phyloP scores from a whole-genome alignment of 768 basidiomycete genomes.

The Agaricus subrufescens region DNA sequence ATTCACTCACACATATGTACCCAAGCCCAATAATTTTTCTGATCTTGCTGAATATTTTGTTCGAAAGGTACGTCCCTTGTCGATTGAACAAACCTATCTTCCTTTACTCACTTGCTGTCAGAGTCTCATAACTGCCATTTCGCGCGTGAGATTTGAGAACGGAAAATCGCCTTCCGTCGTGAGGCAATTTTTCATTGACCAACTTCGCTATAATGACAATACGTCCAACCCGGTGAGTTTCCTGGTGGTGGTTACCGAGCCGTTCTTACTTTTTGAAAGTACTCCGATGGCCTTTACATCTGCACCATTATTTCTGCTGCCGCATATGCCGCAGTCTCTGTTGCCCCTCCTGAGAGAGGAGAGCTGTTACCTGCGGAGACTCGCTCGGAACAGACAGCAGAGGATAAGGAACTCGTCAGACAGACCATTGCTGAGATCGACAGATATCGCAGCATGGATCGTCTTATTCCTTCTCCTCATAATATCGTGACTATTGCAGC shows the following conservation, averaged over 20 bases:
- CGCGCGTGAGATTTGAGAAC: constrained; percentile 81
- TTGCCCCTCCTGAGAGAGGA: constrained; percentile 73
- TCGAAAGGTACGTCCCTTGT: constrained; percentile 62
- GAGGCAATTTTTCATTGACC: constrained; percentile 84
- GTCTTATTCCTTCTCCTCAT: constrained; percentile 89
- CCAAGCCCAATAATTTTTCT: constrained; percentile 91
- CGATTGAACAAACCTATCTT: not conserved
- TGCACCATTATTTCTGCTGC: constrained; percentile 81
- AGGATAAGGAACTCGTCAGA: constrained; percentile 67
- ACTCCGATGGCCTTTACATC: constrained; percentile 88
- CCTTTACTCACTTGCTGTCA: constrained; percentile 20
- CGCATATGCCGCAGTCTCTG: constrained; percentile 74
- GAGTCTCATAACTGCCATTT: constrained; percentile 78
- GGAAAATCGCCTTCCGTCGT: constrained; percentile 85
- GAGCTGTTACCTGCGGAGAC: constrained; percentile 70
- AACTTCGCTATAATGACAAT: constrained; percentile 94
- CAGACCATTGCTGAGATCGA: constrained; percentile 80
- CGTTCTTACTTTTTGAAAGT: constrained; percentile 39
- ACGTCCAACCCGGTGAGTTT: constrained; percentile 75
- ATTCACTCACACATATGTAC: constrained; percentile 86
- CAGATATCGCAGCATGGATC: constrained; percentile 91
- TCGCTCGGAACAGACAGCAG: constrained; percentile 58
- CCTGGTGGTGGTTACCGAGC: not conserved
- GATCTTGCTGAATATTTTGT: constrained; percentile 93
- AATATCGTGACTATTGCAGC: constrained; percentile 91